Evolutionary conservation across 2,329 filamentous ascomycete species (phyloP), one percentile per base, ranked within the genome.

Genomic region (Aspergillus carbonarius): DNA sequence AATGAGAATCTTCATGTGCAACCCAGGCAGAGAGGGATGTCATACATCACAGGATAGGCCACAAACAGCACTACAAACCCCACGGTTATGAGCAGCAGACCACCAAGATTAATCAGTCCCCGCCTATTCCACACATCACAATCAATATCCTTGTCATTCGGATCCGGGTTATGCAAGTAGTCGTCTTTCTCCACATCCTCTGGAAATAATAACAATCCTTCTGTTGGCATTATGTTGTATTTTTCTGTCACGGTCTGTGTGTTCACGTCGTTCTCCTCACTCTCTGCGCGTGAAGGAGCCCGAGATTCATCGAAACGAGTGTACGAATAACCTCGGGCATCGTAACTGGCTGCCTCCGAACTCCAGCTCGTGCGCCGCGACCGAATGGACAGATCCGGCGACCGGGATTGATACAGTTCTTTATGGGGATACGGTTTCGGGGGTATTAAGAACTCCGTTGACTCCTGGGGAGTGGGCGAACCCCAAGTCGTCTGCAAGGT

Each of bases 131-230:
- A 90, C 40, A 90, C 78, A 68, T 89, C 84, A 65, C 86, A 87
- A 63, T 87, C 84, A 47, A 83, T 79, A 52, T 81, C 75, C 40
- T 86, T 81, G 48, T 89, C 87, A 54, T 82, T 82, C 1, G 86
- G 84, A 66, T 88, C 86, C 0, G 88, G 88, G 66, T 90, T 89
- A 70, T 91, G 88, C 61, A 91, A 68, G 63, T 84, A 88, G 68
- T 91, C 88, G 69, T 91, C 88, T 67, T 89, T 89, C 71, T 91
- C 88, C 20, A 89, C 84, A 68, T 90, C 88, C 70, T 90, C 86
- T 0, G 88, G 88, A 65, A 87, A 90, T 18, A 90, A 75, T 40
- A 91, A 71, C 54, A 90, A 74, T 5, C 86, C 86, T 13, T 86
- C 84, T 2, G 85, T 87, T 0, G 88, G 87, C 70, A 85, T 79